Base-by-base conservation (phyloP, 164 flowering plant genomes). In the Platanus orientalis region DNA sequence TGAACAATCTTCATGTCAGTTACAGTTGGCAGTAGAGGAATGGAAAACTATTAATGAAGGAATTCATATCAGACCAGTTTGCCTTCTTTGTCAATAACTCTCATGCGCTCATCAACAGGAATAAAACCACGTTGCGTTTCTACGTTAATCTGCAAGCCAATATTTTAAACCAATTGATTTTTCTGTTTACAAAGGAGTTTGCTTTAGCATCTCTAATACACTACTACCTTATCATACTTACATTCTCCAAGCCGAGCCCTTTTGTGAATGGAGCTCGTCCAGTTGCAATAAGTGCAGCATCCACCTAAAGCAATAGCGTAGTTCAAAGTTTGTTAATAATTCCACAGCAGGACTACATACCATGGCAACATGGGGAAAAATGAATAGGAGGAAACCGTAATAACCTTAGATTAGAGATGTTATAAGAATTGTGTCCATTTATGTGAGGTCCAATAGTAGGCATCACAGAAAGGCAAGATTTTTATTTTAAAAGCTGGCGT, bases 281-380 rank as follows among this genome's bases (percentile, higher is more conserved):
- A 73, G 99, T 92, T 50, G 99, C 99, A 78, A 95, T 88, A 40
- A 95, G 79, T 57, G 99, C 99, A 49, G 99, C 97, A 84, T 95
- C 99, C 32, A 92, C 97, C 99, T 95, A 75, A 61, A 73, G 48
- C 34, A 65, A 47, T 47, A 55, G 49, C 53, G 5, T 39, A 48
- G 44, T 50, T 32, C 0, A 7, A 36, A 17, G 14, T 39, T n/a
- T 45, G 49, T 45, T 13, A 17, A 16, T 14, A 45, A 19, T 19
- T 16, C 49, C 49, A 45, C 5, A 45, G 4, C n/a, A 45, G n/a
- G 42, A 36, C 42, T 7, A 32, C 4, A 9, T 9, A 32, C 36
- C 9, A 32, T 4, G 4, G 36, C 4, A 32, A 9, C 36, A 32
- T 32, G 4, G 9, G 36, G 36, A 32, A 3, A 10, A 3, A n/a